Evolutionary conservation across 345 rosid genomes (phyloP).

Genomic region (Citrus reticulata): DNA sequence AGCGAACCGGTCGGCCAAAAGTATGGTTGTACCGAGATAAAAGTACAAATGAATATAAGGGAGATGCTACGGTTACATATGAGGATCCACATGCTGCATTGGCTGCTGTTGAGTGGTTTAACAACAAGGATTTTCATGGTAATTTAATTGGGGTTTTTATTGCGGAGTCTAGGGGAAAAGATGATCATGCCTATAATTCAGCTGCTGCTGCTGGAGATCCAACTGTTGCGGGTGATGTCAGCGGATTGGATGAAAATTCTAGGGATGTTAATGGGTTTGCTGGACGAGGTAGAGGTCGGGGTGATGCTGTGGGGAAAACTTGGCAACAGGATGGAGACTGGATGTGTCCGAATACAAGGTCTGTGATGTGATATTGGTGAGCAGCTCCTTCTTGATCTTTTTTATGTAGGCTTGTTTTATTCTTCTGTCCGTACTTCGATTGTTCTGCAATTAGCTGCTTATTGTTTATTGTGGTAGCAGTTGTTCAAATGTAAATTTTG

Average conservation of each 20-base stretch:
- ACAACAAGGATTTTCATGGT: conserved; percentile 94
- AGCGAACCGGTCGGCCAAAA: conserved; percentile 87
- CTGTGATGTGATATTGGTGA: conserved; percentile 99
- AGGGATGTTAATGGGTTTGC: conserved; percentile 43
- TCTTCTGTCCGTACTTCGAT: conserved; percentile 1
- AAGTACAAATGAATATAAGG: conserved; percentile 84
- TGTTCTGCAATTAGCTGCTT: conserved; percentile 17
- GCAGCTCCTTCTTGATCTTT: conserved; percentile 86
- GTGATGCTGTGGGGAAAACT: conserved; percentile 68
- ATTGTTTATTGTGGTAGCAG: conserved; percentile 50
- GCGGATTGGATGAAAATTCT: conserved; percentile 46
- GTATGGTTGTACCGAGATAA: conserved; percentile 92
- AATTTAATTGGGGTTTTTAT: conserved; percentile 71
- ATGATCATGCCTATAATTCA: conserved; percentile 23
- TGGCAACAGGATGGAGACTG: conserved; percentile 99
- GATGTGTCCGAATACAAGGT: conserved; percentile 99
- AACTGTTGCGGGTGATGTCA: conserved; percentile 32
- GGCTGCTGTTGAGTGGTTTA: conserved; percentile 99
- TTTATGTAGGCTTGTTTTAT: conserved; percentile 6
- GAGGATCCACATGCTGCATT: conserved; percentile 97
- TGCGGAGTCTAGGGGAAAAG: conserved; percentile 73
- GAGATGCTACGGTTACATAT: conserved; percentile 95
- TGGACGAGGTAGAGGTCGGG: conserved; percentile 79
- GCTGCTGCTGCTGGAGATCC: conserved; percentile 25
- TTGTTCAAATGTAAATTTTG: conserved; percentile 93